A percentile compares a stretch with the other conserved stretches of the same genome.
These are phyloP conservation scores for Candida endomychidarum DNA, from an alignment of 805 yeast genomes.

Conservation along the genomic window DNA sequence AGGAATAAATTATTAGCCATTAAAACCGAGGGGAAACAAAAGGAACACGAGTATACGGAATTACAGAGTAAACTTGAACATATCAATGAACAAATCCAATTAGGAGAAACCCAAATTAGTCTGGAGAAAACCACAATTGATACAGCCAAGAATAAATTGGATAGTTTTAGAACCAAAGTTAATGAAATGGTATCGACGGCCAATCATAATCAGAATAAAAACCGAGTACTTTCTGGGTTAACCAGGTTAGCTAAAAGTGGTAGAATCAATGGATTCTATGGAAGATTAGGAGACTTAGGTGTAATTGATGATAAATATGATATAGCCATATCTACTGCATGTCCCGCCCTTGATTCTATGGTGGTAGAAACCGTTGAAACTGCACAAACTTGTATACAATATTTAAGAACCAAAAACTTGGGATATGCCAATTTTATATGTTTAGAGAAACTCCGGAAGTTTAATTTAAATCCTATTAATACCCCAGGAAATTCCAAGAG, in stretches of 20 bases:
- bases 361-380: conserved; percentile 79
- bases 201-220: conserved; percentile 62
- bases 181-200: conserved; percentile 65
- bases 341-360: conserved; percentile 85
- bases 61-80: conserved; percentile 50
- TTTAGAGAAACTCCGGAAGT: conserved; percentile 67
- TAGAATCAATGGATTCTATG: conserved; percentile 80
- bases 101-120: conserved; percentile 61
- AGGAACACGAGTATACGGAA: conserved; percentile 46
- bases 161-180: conserved; percentile 57
- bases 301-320: conserved; percentile 85
- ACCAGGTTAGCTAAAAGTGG: conserved; percentile 74
- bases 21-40: conserved; percentile 48
- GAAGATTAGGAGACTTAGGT: conserved; percentile 92
- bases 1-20: conserved; percentile 45
- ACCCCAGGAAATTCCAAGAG: conserved; percentile 75
- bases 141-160: conserved; percentile 54
- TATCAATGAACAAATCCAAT: conserved; percentile 50
- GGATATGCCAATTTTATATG: conserved; percentile 91
- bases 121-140: conserved; percentile 48
- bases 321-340: conserved; percentile 92
- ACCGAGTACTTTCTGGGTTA: conserved; percentile 68
- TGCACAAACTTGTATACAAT: conserved; percentile 67
- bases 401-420: conserved; percentile 73
- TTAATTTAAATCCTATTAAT: conserved; percentile 53